Evolutionary conservation across 2,329 filamentous ascomycete species (phyloP).

Genomic region (Zasmidium cellare): DNA sequence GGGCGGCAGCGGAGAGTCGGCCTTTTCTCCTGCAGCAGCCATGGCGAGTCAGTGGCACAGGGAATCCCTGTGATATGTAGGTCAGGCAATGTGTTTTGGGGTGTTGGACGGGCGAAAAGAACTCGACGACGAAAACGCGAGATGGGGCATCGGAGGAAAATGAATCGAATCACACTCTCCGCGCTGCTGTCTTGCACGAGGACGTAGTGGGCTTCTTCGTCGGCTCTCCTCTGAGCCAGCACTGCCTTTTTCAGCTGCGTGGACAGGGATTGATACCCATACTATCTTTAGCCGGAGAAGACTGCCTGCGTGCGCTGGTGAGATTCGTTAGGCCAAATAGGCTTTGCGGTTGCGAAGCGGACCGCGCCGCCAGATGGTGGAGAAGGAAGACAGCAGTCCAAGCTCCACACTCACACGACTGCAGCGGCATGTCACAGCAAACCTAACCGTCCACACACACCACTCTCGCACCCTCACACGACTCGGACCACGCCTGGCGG

Average conservation of each 20-base stretch:
- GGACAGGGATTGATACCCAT: background rate
- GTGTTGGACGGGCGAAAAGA: background rate
- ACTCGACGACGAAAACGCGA: constrained; percentile 1
- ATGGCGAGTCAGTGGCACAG: constrained; percentile 2
- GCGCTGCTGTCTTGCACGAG: background rate
- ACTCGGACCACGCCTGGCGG: background rate
- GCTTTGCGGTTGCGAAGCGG: too few species aligned
- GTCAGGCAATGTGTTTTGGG: background rate
- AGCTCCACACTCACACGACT: background rate
- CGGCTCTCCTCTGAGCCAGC: constrained; percentile 5
- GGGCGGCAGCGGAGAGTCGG: constrained; percentile 6
- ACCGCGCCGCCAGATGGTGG: too few species aligned
- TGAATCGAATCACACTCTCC: background rate
- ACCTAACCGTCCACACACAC: too few species aligned
- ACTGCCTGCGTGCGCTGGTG: too few species aligned
- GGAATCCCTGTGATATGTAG: background rate
- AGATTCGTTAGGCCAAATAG: too few species aligned
- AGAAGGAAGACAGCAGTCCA: background rate
- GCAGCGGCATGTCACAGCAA: background rate
- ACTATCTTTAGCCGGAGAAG: background rate
- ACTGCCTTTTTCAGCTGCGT: constrained; percentile 4
- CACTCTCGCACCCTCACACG: background rate
- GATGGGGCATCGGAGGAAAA: constrained; percentile 2
- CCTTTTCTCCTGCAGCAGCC: constrained; percentile 1
- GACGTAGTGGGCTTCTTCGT: background rate